Percentiles rank a stretch among this genome's conserved stretches.
These are phyloP conservation scores for Suillus bovinus DNA, from an alignment of 768 basidiomycete species.

Conservation along the genomic window DNA sequence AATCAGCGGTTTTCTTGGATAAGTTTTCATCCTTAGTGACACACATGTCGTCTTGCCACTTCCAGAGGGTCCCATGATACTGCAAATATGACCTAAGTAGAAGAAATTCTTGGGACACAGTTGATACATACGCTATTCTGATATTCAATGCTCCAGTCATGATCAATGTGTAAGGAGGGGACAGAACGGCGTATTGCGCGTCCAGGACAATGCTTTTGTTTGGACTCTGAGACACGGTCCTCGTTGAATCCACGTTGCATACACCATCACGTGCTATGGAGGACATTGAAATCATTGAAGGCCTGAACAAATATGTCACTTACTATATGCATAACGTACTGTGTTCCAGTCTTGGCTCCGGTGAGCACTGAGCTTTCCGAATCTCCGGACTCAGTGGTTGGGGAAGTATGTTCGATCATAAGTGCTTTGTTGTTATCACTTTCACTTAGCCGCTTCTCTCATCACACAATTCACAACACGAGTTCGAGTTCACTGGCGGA, in stretches of 20 bases:
- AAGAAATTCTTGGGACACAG: neutral
- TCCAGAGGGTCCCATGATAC: slow-evolving; percentile 17
- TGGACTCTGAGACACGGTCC: neutral
- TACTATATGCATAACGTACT: neutral
- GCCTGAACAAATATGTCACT: too few relatives aligned
- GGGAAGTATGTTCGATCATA: neutral
- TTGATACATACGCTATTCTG: slow-evolving; percentile 31
- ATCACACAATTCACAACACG: neutral
- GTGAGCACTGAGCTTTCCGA: neutral
- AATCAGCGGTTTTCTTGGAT: neutral
- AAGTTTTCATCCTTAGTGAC: neutral
- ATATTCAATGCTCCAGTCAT: slow-evolving; percentile 11
- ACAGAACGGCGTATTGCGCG: neutral
- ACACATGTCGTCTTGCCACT: slow-evolving; percentile 18
- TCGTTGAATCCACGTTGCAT: neutral
- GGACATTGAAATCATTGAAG: neutral
- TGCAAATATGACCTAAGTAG: neutral
- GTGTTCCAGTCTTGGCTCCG: neutral
- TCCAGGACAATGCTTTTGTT: neutral
- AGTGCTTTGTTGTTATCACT: neutral
- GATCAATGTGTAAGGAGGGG: neutral
- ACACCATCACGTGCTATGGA: neutral
- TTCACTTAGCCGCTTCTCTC: neutral
- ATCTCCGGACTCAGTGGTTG: neutral
- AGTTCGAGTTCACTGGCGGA: neutral